phyloP scores from a whole-genome alignment of 2,329 filamentous ascomycete species.

The Emergomyces orientalis region DNA sequence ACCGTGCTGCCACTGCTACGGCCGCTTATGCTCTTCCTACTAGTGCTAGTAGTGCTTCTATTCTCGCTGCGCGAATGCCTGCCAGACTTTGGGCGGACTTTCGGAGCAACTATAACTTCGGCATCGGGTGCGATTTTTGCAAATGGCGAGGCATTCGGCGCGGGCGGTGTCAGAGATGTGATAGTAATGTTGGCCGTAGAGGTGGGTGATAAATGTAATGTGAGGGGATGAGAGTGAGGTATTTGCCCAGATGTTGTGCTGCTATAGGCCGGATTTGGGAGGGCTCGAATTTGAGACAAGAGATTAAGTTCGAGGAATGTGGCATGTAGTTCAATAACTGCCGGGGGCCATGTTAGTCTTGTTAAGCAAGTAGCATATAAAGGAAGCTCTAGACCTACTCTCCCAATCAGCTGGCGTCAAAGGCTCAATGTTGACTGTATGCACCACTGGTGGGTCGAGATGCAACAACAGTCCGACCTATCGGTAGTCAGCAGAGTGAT shows the following conservation, averaged over 20 bases:
- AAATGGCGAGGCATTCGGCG: constrained; percentile 61
- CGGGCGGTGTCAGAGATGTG: constrained; percentile 68
- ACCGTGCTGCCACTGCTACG: constrained; percentile 66
- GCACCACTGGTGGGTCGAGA: constrained; percentile 78
- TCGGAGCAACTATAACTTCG: constrained; percentile 94
- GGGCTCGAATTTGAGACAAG: constrained; percentile 79
- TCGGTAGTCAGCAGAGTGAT: constrained; percentile 18
- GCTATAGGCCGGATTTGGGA: constrained; percentile 71
- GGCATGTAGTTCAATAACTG: constrained; percentile 88
- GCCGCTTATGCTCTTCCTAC: constrained; percentile 60
- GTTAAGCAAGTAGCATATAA: constrained; percentile 1
- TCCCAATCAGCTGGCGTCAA: constrained; percentile 96
- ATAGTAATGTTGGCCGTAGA: constrained; percentile 89
- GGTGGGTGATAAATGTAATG: constrained; percentile 86
- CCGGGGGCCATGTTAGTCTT: constrained; percentile 12
- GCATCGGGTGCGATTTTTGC: constrained; percentile 89
- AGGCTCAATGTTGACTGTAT: constrained; percentile 95
- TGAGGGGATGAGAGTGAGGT: constrained; percentile 64
- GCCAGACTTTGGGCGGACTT: constrained; percentile 63
- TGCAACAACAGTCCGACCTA: constrained; percentile 60
- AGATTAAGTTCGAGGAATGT: constrained; percentile 93
- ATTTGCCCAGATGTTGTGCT: constrained; percentile 41
- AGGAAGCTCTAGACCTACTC: constrained; percentile 41
- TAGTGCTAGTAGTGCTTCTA: constrained; percentile 69
- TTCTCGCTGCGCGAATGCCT: constrained; percentile 59